Percentiles rank a stretch among this genome's conserved stretches.
These are phyloP conservation scores for Colletotrichum truncatum DNA, from an alignment of 2,329 filamentous ascomycete species.

Conservation along the genomic window DNA sequence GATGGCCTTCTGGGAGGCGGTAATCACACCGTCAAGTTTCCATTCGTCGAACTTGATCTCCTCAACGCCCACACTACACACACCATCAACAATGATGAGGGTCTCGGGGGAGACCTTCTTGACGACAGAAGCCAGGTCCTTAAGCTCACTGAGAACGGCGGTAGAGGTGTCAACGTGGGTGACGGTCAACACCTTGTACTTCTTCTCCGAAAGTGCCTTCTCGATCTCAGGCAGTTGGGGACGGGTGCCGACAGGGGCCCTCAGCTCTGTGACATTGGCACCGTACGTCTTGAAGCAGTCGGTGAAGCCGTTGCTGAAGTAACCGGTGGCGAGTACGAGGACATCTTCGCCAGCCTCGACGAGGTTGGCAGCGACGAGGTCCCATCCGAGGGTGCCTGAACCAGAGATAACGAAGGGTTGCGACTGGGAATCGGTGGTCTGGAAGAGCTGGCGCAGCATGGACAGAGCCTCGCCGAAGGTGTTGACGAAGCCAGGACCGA, in stretches of 20 bases:
- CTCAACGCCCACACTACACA: slow-evolving; percentile 96
- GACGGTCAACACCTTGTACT: slow-evolving; percentile 93
- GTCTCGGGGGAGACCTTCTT: slow-evolving; percentile 90
- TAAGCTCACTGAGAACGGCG: slow-evolving; percentile 91
- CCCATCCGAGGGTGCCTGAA: slow-evolving; percentile 96
- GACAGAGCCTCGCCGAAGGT: slow-evolving; percentile 90
- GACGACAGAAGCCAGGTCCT: slow-evolving; percentile 83
- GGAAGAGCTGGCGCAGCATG: slow-evolving; percentile 92
- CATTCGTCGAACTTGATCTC: slow-evolving; percentile 97
- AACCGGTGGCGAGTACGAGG: slow-evolving; percentile 93
- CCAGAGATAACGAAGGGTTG: slow-evolving; percentile 95
- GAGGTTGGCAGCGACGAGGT: slow-evolving; percentile 93
- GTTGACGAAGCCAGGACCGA: slow-evolving; percentile 87
- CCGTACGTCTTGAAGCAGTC: slow-evolving; percentile 94
- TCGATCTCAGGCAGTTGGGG: slow-evolving; percentile 90
- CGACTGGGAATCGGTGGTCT: slow-evolving; percentile 81
- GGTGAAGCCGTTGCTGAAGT: slow-evolving; percentile 95
- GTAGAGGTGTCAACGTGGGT: slow-evolving; percentile 99
- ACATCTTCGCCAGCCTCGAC: slow-evolving; percentile 90
- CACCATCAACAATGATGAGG: slow-evolving; percentile 90
- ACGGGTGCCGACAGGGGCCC: slow-evolving; percentile 86
- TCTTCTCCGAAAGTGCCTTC: slow-evolving; percentile 85
- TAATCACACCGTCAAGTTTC: slow-evolving; percentile 92
- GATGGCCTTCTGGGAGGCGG: slow-evolving; percentile 96
- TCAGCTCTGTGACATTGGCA: slow-evolving; percentile 87